Base-by-base conservation (phyloP, 305 asterid genomes). In the Salvia sclarea region DNA sequence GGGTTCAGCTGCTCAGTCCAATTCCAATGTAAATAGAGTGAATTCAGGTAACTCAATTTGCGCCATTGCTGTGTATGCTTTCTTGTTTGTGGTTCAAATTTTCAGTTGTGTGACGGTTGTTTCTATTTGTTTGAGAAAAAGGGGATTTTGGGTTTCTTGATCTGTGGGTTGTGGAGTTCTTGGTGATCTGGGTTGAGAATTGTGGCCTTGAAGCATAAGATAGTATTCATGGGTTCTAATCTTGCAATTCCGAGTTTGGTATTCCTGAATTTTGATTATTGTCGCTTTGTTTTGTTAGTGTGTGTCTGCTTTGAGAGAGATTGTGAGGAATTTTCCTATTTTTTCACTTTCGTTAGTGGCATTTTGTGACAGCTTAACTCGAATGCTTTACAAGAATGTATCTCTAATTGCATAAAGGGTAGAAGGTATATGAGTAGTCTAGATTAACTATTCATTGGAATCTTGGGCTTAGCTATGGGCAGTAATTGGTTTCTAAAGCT, bases 1-100 rank as follows among this genome's bases (percentile, higher is more conserved):
- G 56, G 83, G 82, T 53, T 79, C 95, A 47, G 83, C 81, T 52
- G 81, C 82, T 57, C 87, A 75, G 68, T 74, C 90, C 43, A 77
- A 74, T 43, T 69, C 62, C 72, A 82, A 79, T 86, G 78, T 78
- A 62, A 83, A 81, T 76, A 82, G 88, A 81, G 81, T 82, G 79
- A 81, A 62, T 84, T 79, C 91, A 87, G 97, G 96, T 91, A 65
- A 64, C 8, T 61, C 63, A 47, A 25, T 59, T 28, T 57, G 47
- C 17, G 58, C 72, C 72, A 62, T 75, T 60, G 66, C 21, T 75
- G 69, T 75, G 69, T 66, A 13, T 41, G 37, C 3, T 44, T 66
- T 65, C 35, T 21, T 43, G 13, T n/a, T 17, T 56, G 44, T 48
- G 21, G 41, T 4, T 59, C 10, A 12, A 16, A 38, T 47, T 53